Percentiles rank a stretch among this genome's conserved stretches.
These are phyloP conservation scores for Leucaena leucocephala DNA, from an alignment of 306 rosid species.

Conservation along the genomic window DNA sequence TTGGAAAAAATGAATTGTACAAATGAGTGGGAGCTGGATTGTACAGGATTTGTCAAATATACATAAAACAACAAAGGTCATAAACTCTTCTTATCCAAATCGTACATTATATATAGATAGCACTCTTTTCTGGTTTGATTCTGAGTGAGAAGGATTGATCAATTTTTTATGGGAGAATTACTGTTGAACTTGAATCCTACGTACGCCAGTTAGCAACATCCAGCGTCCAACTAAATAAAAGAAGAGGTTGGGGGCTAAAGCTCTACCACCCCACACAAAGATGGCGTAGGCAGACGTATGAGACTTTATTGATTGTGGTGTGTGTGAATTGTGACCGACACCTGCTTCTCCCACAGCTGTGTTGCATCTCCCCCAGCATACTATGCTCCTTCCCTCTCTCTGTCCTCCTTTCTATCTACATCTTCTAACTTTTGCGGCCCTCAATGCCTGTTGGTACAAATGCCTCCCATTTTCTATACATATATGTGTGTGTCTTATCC, in stretches of 20 bases:
- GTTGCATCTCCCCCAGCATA: conserved; percentile 20
- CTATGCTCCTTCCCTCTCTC: background rate
- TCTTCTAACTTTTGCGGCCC: background rate
- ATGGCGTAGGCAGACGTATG: background rate
- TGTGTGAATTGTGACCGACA: background rate
- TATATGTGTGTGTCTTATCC: background rate
- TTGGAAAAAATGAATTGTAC: too few species aligned
- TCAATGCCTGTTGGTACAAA: background rate
- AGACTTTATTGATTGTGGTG: background rate
- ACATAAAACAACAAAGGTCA: too few species aligned
- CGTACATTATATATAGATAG: too few species aligned
- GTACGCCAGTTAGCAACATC: too few species aligned
- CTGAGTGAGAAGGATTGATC: background rate
- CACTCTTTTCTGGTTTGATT: background rate
- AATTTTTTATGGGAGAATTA: too few species aligned
- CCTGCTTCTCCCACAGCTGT: conserved; percentile 3
- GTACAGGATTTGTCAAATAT: too few species aligned
- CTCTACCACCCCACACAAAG: background rate
- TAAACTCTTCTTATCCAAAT: too few species aligned
- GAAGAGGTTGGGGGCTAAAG: background rate
- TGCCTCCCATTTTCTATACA: background rate
- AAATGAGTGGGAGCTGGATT: too few species aligned
- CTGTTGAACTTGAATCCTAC: too few species aligned
- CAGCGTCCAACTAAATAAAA: background rate
- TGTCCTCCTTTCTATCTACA: conserved; percentile 19